phyloP scores from a whole-genome alignment of 2,329 filamentous ascomycete genomes.

The Graphilbum sp. region DNA sequence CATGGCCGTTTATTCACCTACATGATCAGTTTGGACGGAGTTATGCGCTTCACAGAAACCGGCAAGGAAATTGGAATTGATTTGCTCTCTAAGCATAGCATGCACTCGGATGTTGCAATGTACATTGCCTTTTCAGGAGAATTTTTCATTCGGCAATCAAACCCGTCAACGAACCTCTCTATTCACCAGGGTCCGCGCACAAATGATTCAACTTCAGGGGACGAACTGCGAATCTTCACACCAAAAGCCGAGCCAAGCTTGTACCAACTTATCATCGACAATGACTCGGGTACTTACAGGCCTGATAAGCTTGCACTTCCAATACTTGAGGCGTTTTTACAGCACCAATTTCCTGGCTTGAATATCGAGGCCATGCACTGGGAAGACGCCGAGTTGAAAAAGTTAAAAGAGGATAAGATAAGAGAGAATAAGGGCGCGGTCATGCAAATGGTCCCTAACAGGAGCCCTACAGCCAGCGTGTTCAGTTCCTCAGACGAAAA shows the following conservation, averaged over 20 bases:
- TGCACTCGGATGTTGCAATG: constrained; percentile 84
- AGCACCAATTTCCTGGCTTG: constrained; percentile 60
- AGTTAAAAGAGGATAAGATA: constrained; percentile 69
- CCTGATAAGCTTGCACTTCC: constrained; percentile 67
- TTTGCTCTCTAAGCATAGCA: constrained; percentile 84
- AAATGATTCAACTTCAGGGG: too few species aligned
- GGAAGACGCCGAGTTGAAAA: constrained; percentile 55
- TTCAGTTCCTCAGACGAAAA: constrained; percentile 38
- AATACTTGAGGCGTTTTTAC: constrained; percentile 51
- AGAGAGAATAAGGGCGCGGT: constrained; percentile 42
- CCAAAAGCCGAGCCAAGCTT: too few species aligned
- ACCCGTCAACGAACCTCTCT: too few species aligned
- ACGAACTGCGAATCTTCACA: too few species aligned
- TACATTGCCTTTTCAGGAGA: constrained; percentile 90
- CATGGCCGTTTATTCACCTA: constrained; percentile 85
- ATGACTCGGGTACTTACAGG: constrained; percentile 85
- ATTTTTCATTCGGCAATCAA: constrained; percentile 73
- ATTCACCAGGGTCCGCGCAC: too few species aligned
- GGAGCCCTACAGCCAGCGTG: constrained; percentile 29
- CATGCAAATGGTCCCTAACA: constrained; percentile 39
- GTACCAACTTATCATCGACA: constrained; percentile 88
- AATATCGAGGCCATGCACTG: constrained; percentile 61
- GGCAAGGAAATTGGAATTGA: constrained; percentile 93
- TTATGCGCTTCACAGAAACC: constrained; percentile 85
- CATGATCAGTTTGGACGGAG: constrained; percentile 70